Base-by-base conservation (phyloP, 129 eudicot species). In the Cynara cardunculus region DNA sequence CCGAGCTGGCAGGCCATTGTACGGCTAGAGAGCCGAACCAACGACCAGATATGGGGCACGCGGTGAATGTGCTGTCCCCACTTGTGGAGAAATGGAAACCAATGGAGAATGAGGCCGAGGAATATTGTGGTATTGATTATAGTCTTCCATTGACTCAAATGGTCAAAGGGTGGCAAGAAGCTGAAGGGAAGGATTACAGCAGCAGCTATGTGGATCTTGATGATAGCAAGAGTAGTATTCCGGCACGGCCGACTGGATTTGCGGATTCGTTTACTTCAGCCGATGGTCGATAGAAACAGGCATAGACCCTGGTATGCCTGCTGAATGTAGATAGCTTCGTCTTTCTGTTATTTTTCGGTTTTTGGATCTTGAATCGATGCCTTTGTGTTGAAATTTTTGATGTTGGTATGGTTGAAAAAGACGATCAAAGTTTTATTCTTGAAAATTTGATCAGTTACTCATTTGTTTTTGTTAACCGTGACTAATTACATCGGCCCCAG, bases 31-130 rank as follows among this genome's bases (percentile, higher is more conserved):
- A 96, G 83, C 92, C 99, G 5, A 80, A 75, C 71, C 99, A 96
- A 74, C 85, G 99, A 19, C 99, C 99, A 0, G 99, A 96, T 1
- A 96, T 96, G 98, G 95, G 99, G 24, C 97, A 96, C 37, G 97
- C 91, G 0, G 99, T 96, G 41, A 96, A 93, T 30, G 97, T 96
- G 3, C 44, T 96, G 80, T 77, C 85, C n/a, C 89, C 99, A 6
- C 91, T 96, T n/a, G 98, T 96, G 25, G 95, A 93, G 92, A 89
- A 93, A 82, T 96, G 99, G 99, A 96, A 88, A 75, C 99, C 99
- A 5, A 65, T 76, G 6, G 92, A 91, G 39, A 93, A 96, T 64
- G 99, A 89, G 2, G 78, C 90, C 0, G 99, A 96, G 86, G 99
- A 92, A 9, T 96, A 88, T 16, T 89, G 96, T 70, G 99, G 99